Evolutionary conservation across 352 stramenopile genomes (phyloP).

Genomic region (Globisporangium radiosum): DNA sequence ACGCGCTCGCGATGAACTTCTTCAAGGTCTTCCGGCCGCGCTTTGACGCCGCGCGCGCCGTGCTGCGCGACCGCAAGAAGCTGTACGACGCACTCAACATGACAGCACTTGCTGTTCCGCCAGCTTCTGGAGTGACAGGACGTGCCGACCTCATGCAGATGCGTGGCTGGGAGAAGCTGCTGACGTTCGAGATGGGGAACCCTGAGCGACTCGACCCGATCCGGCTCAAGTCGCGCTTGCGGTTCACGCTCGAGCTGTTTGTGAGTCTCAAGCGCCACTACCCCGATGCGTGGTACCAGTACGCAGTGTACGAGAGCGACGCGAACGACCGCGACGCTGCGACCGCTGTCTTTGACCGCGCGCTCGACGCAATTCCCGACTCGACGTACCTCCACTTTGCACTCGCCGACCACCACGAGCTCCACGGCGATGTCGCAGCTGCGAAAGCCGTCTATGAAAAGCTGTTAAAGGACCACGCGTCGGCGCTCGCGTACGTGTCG

Average conservation of each 20-base stretch:
- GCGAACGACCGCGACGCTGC: conserved; percentile 66
- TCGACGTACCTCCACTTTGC: conserved; percentile 81
- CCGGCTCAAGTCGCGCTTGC: conserved; percentile 73
- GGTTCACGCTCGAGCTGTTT: conserved; percentile 79
- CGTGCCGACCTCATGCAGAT: conserved; percentile 46
- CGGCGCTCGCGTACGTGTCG: conserved; percentile 73
- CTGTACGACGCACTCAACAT: conserved; percentile 72
- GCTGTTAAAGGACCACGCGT: conserved; percentile 65
- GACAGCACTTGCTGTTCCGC: conserved; percentile 56
- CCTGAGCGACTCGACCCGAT: conserved; percentile 74
- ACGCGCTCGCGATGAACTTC: conserved; percentile 78
- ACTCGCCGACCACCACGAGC: conserved; percentile 74
- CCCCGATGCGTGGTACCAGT: conserved; percentile 84
- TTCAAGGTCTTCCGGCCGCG: conserved; percentile 86
- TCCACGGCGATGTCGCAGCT: conserved; percentile 50
- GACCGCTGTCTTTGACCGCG: conserved; percentile 58
- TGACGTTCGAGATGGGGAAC: conserved; percentile 73
- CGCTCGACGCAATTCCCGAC: conserved; percentile 67
- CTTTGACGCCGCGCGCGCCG: conserved; percentile 71
- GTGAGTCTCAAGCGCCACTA: conserved; percentile 72
- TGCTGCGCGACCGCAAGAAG: conserved; percentile 81
- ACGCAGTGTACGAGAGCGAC: conserved; percentile 75
- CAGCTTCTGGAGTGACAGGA: conserved; percentile 15
- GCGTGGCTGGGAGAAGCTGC: conserved; percentile 69
- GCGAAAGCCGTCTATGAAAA: conserved; percentile 81